Evolutionary conservation across 1,284 basidiomycete species (phyloP), one percentile per base, ranked within the genome.

Genomic region (Xerocomus nothofagi): DNA sequence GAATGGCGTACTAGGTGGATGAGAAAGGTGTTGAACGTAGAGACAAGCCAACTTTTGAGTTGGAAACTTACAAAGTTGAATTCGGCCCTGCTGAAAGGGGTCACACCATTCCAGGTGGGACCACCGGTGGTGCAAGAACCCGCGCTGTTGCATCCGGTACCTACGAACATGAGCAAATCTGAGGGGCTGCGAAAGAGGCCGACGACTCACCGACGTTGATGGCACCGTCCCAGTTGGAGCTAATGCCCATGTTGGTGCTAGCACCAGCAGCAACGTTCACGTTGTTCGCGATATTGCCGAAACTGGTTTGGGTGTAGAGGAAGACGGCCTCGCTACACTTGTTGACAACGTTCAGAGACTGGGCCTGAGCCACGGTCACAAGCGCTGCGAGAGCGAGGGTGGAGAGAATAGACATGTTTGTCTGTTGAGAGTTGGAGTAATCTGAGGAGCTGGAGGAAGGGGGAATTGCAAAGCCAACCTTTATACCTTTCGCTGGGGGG

Each of bases 71-170:
- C 59, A 29, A 61, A 63, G 48, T 63, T 67, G 53, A 68, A 68
- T 41, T 67, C 65, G 14, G 65, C 67, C 18, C 67, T 62, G 45
- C 64, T 68, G 51, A 69, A 69, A 1, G 67, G 65, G 3, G 62
- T 67, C 18, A 27, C 42, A 42, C 67, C 67, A 26, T 65, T 18
- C 67, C 65, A 69, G 32, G 57, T 60, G 17, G 65, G 65, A 2
- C 67, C 66, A 29, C 66, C 66, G 1, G 66, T 71, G 12, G 65
- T 57, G 51, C 69, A 68, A n/a, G 57, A 49, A 14, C 53, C 56
- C 1, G 41, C 29, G 27, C 56, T 54, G 36, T 50, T 37, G 39
- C 69, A 68, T n/a, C 66, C 68, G 24, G 69, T 68, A 23, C 66
- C 68, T 67, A 38, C 14, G 27, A 17, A 34, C 10, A 34, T 57